Base-by-base conservation (phyloP, 202 grass and related monocot genomes). In the Setaria italica region DNA sequence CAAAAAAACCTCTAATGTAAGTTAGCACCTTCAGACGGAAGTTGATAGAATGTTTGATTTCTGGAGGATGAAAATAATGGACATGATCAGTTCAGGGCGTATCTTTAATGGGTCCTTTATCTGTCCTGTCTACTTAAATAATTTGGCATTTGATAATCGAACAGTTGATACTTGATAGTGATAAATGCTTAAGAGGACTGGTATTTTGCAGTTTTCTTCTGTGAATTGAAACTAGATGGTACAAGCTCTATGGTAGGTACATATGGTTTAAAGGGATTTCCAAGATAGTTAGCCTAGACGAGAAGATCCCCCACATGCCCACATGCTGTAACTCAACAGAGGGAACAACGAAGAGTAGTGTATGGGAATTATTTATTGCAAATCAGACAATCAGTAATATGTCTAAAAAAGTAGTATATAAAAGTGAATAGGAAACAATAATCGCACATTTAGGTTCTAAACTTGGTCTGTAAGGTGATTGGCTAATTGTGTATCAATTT, bases 11-110 rank as follows among this genome's bases (percentile, higher is more conserved):
- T 6, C 60, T 35, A 50, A 15, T 42, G 32, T 25, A 80, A 80
- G 17, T 54, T 77, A 46, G 21, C 16, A 55, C 67, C 63, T 70
- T 85, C n/a, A 85, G 15, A 81, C 47, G 17, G 19, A 57, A 81
- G 67, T 58, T 3, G 15, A 11, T 47, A 60, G 29, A 13, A 17
- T 43, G 17, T 72, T 62, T 75, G 10, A 30, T 66, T 43, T 72
- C 9, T 77, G 62, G 25, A 35, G 58, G 19, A 54, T 33, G 59
- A 81, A 57, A 82, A 85, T 1, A 0, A 50, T 25, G 63, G 10
- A 72, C 19, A 12, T 67, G 58, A 74, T 80, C 34, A 65, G 13
- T 54, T 17, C 42, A 53, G 7, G 20, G 49, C 62, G 25, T 42
- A 42, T 85, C 3, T 35, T 33, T 45, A 12, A 21, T 80, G 32